These are phyloP conservation scores for Cryptococcus sp. DNA, from an alignment of 1,284 basidiomycete genomes.

Conservation along the genomic window DNA sequence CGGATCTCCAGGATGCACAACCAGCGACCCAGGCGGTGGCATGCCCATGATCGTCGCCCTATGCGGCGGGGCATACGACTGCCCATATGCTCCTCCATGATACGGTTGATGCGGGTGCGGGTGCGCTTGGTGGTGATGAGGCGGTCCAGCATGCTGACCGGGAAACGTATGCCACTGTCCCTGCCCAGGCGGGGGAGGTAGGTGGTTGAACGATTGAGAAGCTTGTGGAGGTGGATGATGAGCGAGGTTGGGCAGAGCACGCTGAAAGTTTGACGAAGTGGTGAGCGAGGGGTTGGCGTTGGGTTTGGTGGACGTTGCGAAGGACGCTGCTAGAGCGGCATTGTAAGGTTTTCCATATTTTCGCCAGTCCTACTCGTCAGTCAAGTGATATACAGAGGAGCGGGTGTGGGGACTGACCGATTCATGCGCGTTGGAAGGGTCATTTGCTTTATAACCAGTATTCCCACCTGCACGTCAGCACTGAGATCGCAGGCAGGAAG, in stretches of 20 bases:
- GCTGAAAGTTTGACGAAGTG: slow-evolving; percentile 37
- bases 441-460: slow-evolving; percentile 43
- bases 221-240: slow-evolving; percentile 17
- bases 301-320: slow-evolving; percentile 17
- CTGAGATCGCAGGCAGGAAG: background rate
- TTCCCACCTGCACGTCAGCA: slow-evolving; percentile 25
- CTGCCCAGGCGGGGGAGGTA: slow-evolving; percentile 17
- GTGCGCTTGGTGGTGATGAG: slow-evolving; percentile 11
- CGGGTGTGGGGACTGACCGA: slow-evolving; percentile 17
- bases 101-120: slow-evolving; percentile 13
- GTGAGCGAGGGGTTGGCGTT: slow-evolving; percentile 21
- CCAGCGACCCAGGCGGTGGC: slow-evolving; percentile 29
- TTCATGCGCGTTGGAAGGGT: slow-evolving; percentile 38
- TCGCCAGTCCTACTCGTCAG: slow-evolving; percentile 36
- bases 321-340: slow-evolving; percentile 37
- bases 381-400: background rate
- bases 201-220: slow-evolving; percentile 5
- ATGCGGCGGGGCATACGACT: slow-evolving; percentile 8
- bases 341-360: slow-evolving; percentile 44
- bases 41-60: slow-evolving; percentile 13
- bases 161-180: slow-evolving; percentile 27
- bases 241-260: slow-evolving; percentile 26
- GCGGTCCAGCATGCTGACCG: slow-evolving; percentile 13
- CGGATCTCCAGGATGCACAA: slow-evolving; percentile 39
- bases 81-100: slow-evolving; percentile 4